Conservation (phyloP, 805 yeast species). For the Priceomyces melissophilus region DNA sequence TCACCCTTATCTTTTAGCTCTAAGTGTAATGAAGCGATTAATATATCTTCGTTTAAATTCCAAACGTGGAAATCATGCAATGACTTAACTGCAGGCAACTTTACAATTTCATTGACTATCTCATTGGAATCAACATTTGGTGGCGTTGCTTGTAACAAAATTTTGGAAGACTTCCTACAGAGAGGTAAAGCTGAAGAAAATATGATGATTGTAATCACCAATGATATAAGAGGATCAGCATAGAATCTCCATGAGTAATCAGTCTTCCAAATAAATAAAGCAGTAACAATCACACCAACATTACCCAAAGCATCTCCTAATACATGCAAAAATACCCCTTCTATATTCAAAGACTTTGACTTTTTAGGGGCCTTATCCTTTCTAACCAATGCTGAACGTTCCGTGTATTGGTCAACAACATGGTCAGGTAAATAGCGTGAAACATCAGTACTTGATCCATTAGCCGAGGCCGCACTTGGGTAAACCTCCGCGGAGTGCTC, state of each 20-base stretch:
- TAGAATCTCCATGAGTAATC: constrained; percentile 84
- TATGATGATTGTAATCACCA: constrained; percentile 81
- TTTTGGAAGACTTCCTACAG: constrained; percentile 81
- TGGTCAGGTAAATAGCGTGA: constrained; percentile 44
- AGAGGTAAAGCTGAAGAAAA: constrained; percentile 90
- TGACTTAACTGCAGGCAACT: constrained; percentile 70
- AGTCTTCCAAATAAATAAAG: constrained; percentile 91
- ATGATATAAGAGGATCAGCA: constrained; percentile 81
- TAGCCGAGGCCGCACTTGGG: constrained; percentile 1
- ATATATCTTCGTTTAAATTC: constrained; percentile 85
- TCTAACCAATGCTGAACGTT: constrained; percentile 32
- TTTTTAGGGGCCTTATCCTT: constrained; percentile 14
- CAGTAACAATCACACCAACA: constrained; percentile 86
- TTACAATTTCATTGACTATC: constrained; percentile 64
- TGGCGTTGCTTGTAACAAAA: constrained; percentile 91
- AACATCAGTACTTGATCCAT: constrained; percentile 23
- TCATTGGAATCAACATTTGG: constrained; percentile 71
- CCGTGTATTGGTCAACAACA: constrained; percentile 42
- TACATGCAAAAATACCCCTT: constrained; percentile 93
- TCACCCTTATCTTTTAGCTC: constrained; percentile 43
- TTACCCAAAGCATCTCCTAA: constrained; percentile 96
- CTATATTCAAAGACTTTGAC: constrained; percentile 84
- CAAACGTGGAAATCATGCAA: constrained; percentile 96
- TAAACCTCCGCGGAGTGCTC: constrained; percentile 4
- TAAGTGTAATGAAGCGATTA: constrained; percentile 87